Conservation (phyloP, 2,329 filamentous ascomycete species). For the Lasiodiplodia sp. region DNA sequence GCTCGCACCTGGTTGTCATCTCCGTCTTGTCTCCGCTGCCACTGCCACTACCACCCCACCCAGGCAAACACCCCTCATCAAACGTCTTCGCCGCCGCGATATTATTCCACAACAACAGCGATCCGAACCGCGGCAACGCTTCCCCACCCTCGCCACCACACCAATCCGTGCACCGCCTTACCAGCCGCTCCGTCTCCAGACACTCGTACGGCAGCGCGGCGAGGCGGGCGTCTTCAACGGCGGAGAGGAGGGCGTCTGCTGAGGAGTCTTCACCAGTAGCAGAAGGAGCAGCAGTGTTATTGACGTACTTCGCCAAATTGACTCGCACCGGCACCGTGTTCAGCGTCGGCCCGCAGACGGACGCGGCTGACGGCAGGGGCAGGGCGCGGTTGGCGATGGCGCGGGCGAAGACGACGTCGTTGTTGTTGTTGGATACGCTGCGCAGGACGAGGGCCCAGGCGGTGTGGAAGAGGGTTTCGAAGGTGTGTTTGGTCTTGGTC, state of each 20-base stretch:
- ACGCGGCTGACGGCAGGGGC: constrained; percentile 63
- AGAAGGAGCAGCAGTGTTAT: constrained; percentile 40
- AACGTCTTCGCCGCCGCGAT: constrained; percentile 54
- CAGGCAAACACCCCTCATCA: constrained; percentile 57
- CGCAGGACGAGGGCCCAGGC: constrained; percentile 71
- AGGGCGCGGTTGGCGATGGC: constrained; percentile 71
- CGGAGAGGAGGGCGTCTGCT: constrained; percentile 43
- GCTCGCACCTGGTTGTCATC: constrained; percentile 33
- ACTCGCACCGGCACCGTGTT: constrained; percentile 72
- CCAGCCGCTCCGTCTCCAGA: constrained; percentile 43
- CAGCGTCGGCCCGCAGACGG: constrained; percentile 70
- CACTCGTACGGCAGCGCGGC: constrained; percentile 47
- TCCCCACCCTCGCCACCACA: constrained; percentile 27
- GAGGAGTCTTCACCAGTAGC: too few species aligned
- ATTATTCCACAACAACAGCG: constrained; percentile 48
- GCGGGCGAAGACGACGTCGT: constrained; percentile 67
- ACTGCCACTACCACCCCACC: constrained; percentile 11
- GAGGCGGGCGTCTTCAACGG: constrained; percentile 46
- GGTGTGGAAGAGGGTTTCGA: constrained; percentile 66
- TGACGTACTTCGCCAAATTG: constrained; percentile 46
- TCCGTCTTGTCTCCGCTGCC: too few species aligned
- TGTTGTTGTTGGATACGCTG: constrained; percentile 51
- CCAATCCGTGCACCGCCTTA: constrained; percentile 45
- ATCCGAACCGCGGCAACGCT: constrained; percentile 42
- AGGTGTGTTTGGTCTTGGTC: constrained; percentile 42